A percentile compares a stretch with the other conserved stretches of the same genome.
phyloP scores from a whole-genome alignment of 139 green algal species.

The Tetradesmus obliquus region DNA sequence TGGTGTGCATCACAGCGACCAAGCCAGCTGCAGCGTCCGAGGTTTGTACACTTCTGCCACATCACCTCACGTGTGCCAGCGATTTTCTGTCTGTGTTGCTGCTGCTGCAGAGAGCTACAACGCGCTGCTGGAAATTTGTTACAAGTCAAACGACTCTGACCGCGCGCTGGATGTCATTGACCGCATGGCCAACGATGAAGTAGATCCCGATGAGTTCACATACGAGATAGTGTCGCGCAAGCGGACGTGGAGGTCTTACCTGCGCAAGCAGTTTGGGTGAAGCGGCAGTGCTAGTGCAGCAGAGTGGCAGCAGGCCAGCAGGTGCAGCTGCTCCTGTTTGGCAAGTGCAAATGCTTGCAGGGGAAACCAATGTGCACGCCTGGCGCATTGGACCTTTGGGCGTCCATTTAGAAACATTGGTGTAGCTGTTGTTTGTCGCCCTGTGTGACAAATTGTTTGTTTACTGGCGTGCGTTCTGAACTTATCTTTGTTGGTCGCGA shows the following conservation, averaged over 20 bases:
- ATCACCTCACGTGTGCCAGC: too few relatives aligned
- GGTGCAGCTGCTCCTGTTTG: not conserved
- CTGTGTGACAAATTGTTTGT: not conserved
- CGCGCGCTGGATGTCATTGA: slow-evolving; percentile 83
- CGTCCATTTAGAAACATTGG: not conserved
- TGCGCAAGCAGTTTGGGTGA: slow-evolving; percentile 57
- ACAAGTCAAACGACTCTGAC: slow-evolving; percentile 77
- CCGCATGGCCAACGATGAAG: slow-evolving; percentile 73
- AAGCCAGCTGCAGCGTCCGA: too few relatives aligned
- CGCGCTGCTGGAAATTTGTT: slow-evolving; percentile 83
- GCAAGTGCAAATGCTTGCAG: too few relatives aligned
- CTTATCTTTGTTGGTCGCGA: too few relatives aligned
- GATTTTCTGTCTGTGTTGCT: too few relatives aligned
- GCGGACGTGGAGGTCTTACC: slow-evolving; percentile 63
- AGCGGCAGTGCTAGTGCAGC: not conserved
- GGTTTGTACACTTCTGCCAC: too few relatives aligned
- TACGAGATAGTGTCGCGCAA: slow-evolving; percentile 59
- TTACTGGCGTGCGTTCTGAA: too few relatives aligned
- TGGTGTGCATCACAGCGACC: too few relatives aligned
- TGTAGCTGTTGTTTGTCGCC: not conserved
- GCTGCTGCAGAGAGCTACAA: slow-evolving; percentile 78
- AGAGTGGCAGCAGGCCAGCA: not conserved
- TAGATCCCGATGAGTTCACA: slow-evolving; percentile 75
- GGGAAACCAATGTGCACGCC: too few relatives aligned
- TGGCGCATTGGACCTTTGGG: too few relatives aligned